Conservation (phyloP, 2,329 filamentous ascomycete species). For the Penicillium sp. region DNA sequence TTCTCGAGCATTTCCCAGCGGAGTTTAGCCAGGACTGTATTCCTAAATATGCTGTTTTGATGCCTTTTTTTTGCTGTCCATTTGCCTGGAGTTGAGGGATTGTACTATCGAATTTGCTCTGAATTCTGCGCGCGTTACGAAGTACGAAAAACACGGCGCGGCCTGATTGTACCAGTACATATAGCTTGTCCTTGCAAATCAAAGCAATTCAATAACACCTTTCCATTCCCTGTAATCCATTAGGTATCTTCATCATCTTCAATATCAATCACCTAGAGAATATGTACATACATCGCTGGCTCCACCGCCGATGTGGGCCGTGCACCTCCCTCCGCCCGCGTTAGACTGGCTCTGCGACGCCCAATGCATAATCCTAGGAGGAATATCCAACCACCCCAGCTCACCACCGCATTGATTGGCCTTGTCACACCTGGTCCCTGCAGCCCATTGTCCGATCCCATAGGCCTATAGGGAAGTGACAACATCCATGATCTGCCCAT, state of each 20-base stretch:
- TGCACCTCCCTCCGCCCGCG: slow-evolving; percentile 19
- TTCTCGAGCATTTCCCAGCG: not conserved
- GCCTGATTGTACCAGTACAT: no score
- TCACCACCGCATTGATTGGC: slow-evolving; percentile 20
- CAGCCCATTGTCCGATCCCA: slow-evolving; percentile 20
- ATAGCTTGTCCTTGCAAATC: no score
- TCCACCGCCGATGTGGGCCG: slow-evolving; percentile 13
- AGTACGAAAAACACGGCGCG: not conserved
- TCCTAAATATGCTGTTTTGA: not conserved
- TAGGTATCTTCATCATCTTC: no score
- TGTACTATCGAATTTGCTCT: slow-evolving; percentile 15
- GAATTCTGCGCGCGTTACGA: slow-evolving; percentile 6
- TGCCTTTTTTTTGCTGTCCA: slow-evolving; percentile 1
- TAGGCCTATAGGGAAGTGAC: slow-evolving; percentile 12
- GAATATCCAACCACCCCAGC: slow-evolving; percentile 14
- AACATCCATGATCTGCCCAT: slow-evolving; percentile 24
- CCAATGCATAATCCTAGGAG: slow-evolving; percentile 6
- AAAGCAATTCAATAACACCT: no score
- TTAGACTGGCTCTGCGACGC: slow-evolving; percentile 20
- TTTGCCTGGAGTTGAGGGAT: slow-evolving; percentile 9
- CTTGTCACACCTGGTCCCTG: slow-evolving; percentile 21
- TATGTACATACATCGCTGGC: no score
- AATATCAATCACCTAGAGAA: no score
- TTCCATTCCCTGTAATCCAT: no score
- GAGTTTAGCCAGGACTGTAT: slow-evolving; percentile 1